These are phyloP conservation scores for Plantago coronopus DNA, from an alignment of 305 asterid species.

Conservation along the genomic window DNA sequence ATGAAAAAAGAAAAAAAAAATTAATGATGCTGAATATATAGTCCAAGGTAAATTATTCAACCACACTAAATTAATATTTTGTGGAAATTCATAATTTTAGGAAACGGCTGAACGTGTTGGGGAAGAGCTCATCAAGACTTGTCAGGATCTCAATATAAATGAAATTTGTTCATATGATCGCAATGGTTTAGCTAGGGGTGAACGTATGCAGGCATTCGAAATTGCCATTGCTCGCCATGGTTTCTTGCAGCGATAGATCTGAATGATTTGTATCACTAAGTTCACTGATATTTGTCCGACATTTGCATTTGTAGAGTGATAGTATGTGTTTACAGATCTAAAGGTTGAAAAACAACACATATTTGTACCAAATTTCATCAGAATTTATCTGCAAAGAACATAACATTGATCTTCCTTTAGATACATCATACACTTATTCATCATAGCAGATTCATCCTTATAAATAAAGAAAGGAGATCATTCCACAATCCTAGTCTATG, in stretches of 20 bases:
- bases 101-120: constrained; percentile 83
- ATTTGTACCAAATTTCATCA: neutral
- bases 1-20: neutral
- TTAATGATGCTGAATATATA: neutral
- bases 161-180: constrained; percentile 75
- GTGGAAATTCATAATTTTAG: constrained; percentile 28
- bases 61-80: neutral
- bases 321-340: neutral
- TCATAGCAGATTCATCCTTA: no score
- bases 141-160: constrained; percentile 59
- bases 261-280: constrained; percentile 6
- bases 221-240: constrained; percentile 69
- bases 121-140: constrained; percentile 67
- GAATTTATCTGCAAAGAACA: neutral
- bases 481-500: no score
- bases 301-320: neutral
- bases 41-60: neutral
- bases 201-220: constrained; percentile 73
- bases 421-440: no score
- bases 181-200: constrained; percentile 82
- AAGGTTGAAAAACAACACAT: neutral
- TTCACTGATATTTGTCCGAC: constrained; percentile 1
- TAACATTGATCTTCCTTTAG: no score
- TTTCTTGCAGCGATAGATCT: constrained; percentile 50
- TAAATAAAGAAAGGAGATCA: no score